These are phyloP conservation scores for Scleromitrula shiraiana DNA, from an alignment of 2,329 filamentous ascomycete genomes.

Conservation along the genomic window DNA sequence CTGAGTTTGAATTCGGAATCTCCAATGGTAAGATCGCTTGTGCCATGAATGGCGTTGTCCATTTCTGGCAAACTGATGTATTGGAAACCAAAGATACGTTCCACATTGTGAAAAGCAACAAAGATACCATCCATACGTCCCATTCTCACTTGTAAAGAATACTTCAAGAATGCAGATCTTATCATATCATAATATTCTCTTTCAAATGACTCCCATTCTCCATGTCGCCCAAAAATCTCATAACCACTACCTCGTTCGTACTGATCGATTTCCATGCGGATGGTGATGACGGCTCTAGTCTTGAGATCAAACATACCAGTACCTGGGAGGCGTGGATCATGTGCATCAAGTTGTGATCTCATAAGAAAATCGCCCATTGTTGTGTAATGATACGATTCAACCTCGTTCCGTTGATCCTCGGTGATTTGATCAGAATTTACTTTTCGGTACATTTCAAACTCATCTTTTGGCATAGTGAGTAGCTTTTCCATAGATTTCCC, in stretches of 20 bases:
- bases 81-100: slow-evolving; percentile 95
- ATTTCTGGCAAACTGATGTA: slow-evolving; percentile 83
- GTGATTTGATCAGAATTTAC: slow-evolving; percentile 59
- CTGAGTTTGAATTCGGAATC: slow-evolving; percentile 82
- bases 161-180: slow-evolving; percentile 87
- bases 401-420: slow-evolving; percentile 61
- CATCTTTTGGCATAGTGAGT: slow-evolving; percentile 70
- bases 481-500: slow-evolving; percentile 97
- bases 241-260: slow-evolving; percentile 75
- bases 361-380: slow-evolving; percentile 82
- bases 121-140: slow-evolving; percentile 99
- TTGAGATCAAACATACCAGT: slow-evolving; percentile 95
- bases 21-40: slow-evolving; percentile 56
- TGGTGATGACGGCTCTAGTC: slow-evolving; percentile 82
- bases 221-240: slow-evolving; percentile 69
- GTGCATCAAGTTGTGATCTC: slow-evolving; percentile 88
- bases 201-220: slow-evolving; percentile 85
- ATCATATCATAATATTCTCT: slow-evolving; percentile 97
- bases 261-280: slow-evolving; percentile 75
- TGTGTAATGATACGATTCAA: slow-evolving; percentile 82
- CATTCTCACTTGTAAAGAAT: slow-evolving; percentile 93
- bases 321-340: slow-evolving; percentile 78
- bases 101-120: slow-evolving; percentile 89
- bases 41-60: slow-evolving; percentile 83
- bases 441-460: slow-evolving; percentile 79